Percentiles rank a stretch among this genome's conserved stretches.
phyloP scores from a whole-genome alignment of 352 stramenopile genomes.

The Globisporangium cylindrosporum region DNA sequence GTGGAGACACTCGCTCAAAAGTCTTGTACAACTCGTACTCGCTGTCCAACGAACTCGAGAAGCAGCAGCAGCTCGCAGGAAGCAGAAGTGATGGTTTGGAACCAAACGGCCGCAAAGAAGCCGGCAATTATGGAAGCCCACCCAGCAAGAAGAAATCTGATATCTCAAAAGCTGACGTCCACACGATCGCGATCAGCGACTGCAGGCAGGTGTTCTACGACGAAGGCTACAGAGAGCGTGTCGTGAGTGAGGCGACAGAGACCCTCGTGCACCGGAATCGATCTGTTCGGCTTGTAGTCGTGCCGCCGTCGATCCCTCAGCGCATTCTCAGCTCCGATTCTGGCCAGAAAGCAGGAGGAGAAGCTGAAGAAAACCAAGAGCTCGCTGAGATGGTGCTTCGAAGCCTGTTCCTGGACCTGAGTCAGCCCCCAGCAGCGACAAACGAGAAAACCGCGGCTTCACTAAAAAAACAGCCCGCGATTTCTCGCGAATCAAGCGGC shows the following conservation, averaged over 20 bases:
- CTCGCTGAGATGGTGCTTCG: constrained; percentile 38
- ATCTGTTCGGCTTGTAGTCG: constrained; percentile 35
- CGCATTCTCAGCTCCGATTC: neutral
- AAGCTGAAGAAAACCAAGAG: constrained; percentile 4
- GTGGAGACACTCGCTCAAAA: neutral
- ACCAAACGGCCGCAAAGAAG: too few relatives aligned
- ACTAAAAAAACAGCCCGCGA: neutral
- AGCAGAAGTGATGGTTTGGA: too few relatives aligned
- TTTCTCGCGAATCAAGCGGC: constrained; percentile 10
- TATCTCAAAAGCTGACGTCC: neutral
- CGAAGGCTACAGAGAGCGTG: constrained; percentile 37
- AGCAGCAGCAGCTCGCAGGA: constrained; percentile 8
- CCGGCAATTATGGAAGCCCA: too few relatives aligned
- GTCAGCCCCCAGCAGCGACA: constrained; percentile 18
- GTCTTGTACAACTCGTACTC: constrained; percentile 44
- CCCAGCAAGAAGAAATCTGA: too few relatives aligned
- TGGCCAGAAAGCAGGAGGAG: neutral
- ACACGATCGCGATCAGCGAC: constrained; percentile 34
- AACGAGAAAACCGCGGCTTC: neutral
- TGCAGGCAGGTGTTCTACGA: constrained; percentile 50
- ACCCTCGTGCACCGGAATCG: constrained; percentile 17
- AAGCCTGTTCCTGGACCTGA: constrained; percentile 48
- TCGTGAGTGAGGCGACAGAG: constrained; percentile 32
- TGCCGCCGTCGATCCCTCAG: constrained; percentile 10
- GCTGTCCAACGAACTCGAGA: constrained; percentile 16